phyloP scores from a whole-genome alignment of 2,329 filamentous ascomycete species.

The Fusarium luffae region DNA sequence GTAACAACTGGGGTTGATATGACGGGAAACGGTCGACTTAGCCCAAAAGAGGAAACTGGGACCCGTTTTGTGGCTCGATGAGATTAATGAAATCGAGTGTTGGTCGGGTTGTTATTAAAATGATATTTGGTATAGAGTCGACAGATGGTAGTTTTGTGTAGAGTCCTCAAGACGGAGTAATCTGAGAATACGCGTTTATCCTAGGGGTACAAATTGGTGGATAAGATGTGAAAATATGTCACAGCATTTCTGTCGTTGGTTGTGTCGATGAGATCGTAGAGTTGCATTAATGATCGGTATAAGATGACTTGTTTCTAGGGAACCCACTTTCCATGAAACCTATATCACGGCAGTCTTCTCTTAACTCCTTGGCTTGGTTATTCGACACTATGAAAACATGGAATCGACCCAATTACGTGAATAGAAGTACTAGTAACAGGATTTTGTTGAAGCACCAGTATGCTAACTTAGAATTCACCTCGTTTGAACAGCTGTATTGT shows the following conservation, averaged over 20 bases:
- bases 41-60: conserved; percentile 7
- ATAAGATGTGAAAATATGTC: too few species aligned
- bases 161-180: neutral
- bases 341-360: neutral
- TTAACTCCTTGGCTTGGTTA: neutral
- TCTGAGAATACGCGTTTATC: neutral
- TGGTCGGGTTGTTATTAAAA: conserved; percentile 3
- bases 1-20: conserved; percentile 12
- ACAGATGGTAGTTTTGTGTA: neutral
- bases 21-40: conserved; percentile 22
- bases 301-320: neutral
- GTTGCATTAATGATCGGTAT: conserved; percentile 14
- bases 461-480: neutral
- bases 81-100: conserved; percentile 11
- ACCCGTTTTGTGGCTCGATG: conserved; percentile 38
- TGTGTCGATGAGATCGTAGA: neutral
- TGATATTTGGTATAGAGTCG: neutral
- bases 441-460: neutral
- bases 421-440: neutral
- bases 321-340: conserved; percentile 7
- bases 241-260: neutral
- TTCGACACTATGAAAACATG: neutral
- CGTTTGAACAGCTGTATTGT: neutral
- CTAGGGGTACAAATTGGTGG: neutral
- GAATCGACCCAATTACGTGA: neutral